Percentiles rank a stretch among this genome's conserved stretches.
Conservation (phyloP, 2,329 filamentous ascomycete genomes). For the Aspergillus awamori region DNA sequence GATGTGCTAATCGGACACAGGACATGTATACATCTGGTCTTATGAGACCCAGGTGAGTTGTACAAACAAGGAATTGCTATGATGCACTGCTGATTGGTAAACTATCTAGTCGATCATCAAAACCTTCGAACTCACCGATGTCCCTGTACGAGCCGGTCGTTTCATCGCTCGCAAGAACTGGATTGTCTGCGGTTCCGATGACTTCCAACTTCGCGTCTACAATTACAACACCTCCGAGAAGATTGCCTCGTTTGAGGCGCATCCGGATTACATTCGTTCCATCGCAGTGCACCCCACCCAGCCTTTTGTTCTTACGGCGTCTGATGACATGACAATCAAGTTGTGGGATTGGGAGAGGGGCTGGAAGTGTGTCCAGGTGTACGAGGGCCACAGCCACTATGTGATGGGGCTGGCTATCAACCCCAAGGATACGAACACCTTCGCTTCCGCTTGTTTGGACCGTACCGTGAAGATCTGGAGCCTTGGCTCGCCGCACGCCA, state of each 20-base stretch:
- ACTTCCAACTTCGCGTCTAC: conserved; percentile 87
- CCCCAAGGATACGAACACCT: conserved; percentile 92
- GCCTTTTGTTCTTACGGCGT: conserved; percentile 92
- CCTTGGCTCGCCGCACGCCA: conserved; percentile 87
- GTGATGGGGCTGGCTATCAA: conserved; percentile 98
- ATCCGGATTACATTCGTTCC: conserved; percentile 97
- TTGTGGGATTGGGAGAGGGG: conserved; percentile 98
- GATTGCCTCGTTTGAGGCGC: conserved; percentile 94
- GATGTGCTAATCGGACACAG: conserved; percentile 55
- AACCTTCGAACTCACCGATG: conserved; percentile 98
- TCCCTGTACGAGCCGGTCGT: conserved; percentile 92
- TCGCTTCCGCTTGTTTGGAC: conserved; percentile 93
- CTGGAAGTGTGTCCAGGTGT: conserved; percentile 97
- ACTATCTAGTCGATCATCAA: conserved; percentile 79
- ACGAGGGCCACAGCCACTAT: conserved; percentile 94
- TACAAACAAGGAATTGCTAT: not conserved
- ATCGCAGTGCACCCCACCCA: conserved; percentile 95
- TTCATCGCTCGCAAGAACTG: conserved; percentile 99
- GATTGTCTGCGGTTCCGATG: conserved; percentile 94
- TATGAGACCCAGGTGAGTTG: conserved; percentile 77
- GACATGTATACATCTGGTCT: conserved; percentile 99
- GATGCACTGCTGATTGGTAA: conserved; percentile 18
- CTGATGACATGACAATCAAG: conserved; percentile 98
- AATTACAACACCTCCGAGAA: conserved; percentile 99
- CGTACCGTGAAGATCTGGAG: conserved; percentile 98